These are phyloP conservation scores for Ophiostoma triangulosporum DNA, from an alignment of 2,329 filamentous ascomycete species.

Conservation along the genomic window DNA sequence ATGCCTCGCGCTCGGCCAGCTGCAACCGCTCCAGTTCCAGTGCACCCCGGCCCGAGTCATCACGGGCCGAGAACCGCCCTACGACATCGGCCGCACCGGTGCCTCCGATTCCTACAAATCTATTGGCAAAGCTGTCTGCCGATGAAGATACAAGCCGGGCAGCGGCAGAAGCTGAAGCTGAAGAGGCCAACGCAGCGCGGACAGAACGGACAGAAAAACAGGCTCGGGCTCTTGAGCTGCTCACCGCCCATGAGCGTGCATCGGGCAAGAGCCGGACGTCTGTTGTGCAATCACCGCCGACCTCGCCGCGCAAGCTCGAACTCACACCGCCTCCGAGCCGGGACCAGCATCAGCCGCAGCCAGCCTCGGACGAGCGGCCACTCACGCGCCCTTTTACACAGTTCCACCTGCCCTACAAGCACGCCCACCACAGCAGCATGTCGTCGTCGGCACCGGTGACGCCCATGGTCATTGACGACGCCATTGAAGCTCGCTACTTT, in stretches of 20 bases:
- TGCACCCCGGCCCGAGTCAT: neutral
- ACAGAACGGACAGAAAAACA: constrained; percentile 6
- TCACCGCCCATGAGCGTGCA: constrained; percentile 11
- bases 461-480: neutral
- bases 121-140: neutral
- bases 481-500: neutral
- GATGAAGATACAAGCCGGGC: too few relatives aligned
- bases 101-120: neutral
- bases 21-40: neutral
- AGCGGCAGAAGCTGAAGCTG: neutral
- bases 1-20: constrained; percentile 1
- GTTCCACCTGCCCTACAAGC: constrained; percentile 9
- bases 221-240: constrained; percentile 4
- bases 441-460: neutral
- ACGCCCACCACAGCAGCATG: neutral
- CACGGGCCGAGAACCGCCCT: neutral
- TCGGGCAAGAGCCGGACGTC: neutral
- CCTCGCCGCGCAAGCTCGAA: neutral
- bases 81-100: neutral
- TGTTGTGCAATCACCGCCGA: neutral
- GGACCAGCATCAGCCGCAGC: neutral
- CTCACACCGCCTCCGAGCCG: neutral
- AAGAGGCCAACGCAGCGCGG: constrained; percentile 3
- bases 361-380: neutral
- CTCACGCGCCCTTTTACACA: constrained; percentile 2